A percentile compares a stretch with the other conserved stretches of the same genome.
phyloP scores from a whole-genome alignment of 805 yeast species.

The Metschnikowia lunata region DNA sequence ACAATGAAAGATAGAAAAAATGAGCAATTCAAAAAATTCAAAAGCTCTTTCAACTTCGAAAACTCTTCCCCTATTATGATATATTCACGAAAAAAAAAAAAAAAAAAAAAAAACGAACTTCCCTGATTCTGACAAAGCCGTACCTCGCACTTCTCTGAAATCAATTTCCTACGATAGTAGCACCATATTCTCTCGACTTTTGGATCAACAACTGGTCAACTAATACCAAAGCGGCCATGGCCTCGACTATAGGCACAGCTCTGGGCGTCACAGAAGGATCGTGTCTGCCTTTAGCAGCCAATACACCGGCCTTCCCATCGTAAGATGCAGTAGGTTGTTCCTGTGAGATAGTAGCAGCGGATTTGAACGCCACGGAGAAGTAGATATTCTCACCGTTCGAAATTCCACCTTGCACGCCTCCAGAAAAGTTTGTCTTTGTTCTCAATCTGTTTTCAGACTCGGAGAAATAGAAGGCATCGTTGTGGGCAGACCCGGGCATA shows the following conservation, averaged over 20 bases:
- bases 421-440: constrained; percentile 87
- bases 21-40: no score
- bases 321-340: constrained; percentile 86
- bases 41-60: no score
- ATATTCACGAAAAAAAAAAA: no score
- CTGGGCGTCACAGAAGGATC: constrained; percentile 98
- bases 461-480: constrained; percentile 75
- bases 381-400: constrained; percentile 93
- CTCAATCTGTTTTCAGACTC: constrained; percentile 60
- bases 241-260: constrained; percentile 97
- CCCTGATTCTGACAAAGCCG: no score
- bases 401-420: constrained; percentile 98
- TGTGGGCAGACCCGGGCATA: constrained; percentile 91
- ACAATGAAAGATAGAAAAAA: no score
- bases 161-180: constrained; percentile 8
- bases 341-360: constrained; percentile 95
- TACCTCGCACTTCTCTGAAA: no score
- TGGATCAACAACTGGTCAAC: constrained; percentile 85
- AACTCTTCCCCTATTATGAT: no score
- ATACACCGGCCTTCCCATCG: constrained; percentile 80
- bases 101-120: no score
- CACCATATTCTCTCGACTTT: constrained; percentile 61
- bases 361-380: constrained; percentile 94
- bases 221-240: constrained; percentile 93
- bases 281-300: constrained; percentile 97